Evolutionary conservation across 164 flowering plant genomes (phyloP).

Genomic region (Stephania japonica): DNA sequence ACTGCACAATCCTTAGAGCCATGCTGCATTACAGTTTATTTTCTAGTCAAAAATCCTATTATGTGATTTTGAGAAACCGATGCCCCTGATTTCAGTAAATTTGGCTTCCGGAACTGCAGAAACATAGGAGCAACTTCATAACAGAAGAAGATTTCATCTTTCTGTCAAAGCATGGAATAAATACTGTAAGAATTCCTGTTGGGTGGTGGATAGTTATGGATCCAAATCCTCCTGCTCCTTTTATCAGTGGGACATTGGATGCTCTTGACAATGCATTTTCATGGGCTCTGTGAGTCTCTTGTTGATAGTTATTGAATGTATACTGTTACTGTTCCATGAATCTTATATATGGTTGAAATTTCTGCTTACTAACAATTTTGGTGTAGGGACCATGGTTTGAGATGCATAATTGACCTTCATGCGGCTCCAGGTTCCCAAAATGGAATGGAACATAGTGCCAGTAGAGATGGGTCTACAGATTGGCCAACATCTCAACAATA

Average conservation of each 20-base stretch:
- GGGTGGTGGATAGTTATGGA: constrained; percentile 96
- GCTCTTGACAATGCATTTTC: constrained; percentile 82
- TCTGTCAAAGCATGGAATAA: constrained; percentile 60
- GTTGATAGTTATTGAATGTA: constrained; percentile 12
- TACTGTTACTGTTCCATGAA: not conserved
- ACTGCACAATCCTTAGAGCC: not conserved
- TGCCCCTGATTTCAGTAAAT: not conserved
- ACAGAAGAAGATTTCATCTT: constrained; percentile 56
- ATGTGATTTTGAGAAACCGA: not conserved
- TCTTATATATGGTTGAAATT: not conserved
- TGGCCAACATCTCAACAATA: constrained; percentile 60
- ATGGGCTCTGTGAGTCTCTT: constrained; percentile 80
- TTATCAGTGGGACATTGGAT: constrained; percentile 60
- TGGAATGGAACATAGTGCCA: constrained; percentile 91
- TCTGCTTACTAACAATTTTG: constrained; percentile 3
- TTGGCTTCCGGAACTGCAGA: constrained; percentile 38
- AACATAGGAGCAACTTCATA: constrained; percentile 53
- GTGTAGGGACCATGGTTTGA: constrained; percentile 57
- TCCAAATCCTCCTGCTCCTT: constrained; percentile 82
- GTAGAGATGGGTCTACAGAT: constrained; percentile 67
- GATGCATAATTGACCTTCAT: constrained; percentile 88
- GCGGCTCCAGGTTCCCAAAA: constrained; percentile 96
- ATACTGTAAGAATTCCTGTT: constrained; percentile 85
- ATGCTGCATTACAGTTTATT: not conserved
- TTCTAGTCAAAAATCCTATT: not conserved